Evolutionary conservation across 495 filamentous ascomycete species (phyloP), one percentile per base, ranked within the genome.

Genomic region (Patellaria atrata): DNA sequence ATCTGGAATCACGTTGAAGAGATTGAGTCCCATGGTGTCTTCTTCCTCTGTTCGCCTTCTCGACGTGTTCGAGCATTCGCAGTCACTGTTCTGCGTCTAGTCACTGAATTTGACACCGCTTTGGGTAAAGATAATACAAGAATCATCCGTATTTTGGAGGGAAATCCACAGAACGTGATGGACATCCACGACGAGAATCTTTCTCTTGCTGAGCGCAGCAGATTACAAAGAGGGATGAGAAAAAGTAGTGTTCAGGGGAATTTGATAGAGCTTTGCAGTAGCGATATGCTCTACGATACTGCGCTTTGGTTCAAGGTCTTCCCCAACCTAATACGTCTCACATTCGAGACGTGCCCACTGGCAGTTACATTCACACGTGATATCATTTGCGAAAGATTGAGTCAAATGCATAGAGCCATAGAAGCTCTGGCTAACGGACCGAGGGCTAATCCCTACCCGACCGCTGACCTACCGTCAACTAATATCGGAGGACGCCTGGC

Each of bases 241-340:
- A 81, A 77, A 47, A 84, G 79, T 47, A 79, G 83, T 43, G 70
- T 75, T 17, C 75, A 84, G 47, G 83, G 82, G 29, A 91, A 82
- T 9, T 60, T 96, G 9, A 79, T 94, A 21, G 86, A 96, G 51
- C 70, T 99, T 20, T 94, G 89, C 57, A 84, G 82, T 55, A 96
- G 89, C 55, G 89, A 96, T 42, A 76, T 89, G 12, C 82, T 83
- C 3, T 92, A 94, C 48, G 89, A 97, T 51, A 77, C 84, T 3
- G 91, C 83, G 0, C 56, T 99, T 28, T 99, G 89, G 89, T 86
- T 89, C 51, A 94, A 94, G 51, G 74, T 94, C 6, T 99, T 99
- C 47, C 91, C 89, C 6, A 96, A 92, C 53, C 71, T 99, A 19
- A 79, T 96, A 26, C 74, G 84, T 4, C 79, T 91, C 38, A 86